Evolutionary conservation across 2,329 filamentous ascomycete genomes (phyloP), one percentile per base, ranked within the genome.

Genomic region (Aspergillus pseudoterreus): DNA sequence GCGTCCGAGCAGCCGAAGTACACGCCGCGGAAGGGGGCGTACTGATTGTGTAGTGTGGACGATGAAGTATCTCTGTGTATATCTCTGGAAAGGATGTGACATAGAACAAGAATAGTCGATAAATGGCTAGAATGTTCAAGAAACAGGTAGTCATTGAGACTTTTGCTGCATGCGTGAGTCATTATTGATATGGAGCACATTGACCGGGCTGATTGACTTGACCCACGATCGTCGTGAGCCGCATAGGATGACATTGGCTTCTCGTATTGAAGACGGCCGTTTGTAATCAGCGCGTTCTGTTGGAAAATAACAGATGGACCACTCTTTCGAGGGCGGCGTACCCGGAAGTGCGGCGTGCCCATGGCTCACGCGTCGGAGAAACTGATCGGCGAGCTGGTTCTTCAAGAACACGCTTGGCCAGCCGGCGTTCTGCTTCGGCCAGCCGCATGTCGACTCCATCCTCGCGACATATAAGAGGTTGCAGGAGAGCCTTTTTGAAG

Each of bases 341-440:
- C 63, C 19, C 74, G 76, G 33, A 67, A 66, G 50, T 65, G 76
- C 15, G 76, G 77, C 5, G 71, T 75, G 0, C 77, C 76, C 0
- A 75, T 75, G 55, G 73, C 73, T 0, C 75, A 79, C 53, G 62
- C 71, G 0, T 67, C 76, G 12, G 75, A 75, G 54, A 77, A 79
- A 55, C 57, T 78, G 2, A 71, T 75, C 1, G 75, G 76, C 0
- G 77, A 80, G 55, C 56, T 73, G n/a, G 6, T 82, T 81, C 61
- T 80, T 82, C 64, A 68, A 68, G 17, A 73, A 70, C 50, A 80
- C 79, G 50, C 80, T 82, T 48, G 78, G 75, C 3, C 71, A 75
- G 51, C 72, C 78, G 1, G 73, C 77, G 11, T 73, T 76, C 42
- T 79, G 75, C 56, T 78, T 79, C 51, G 76, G 76, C 0, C 72